Percentiles rank a stretch among this genome's conserved stretches.
These are phyloP conservation scores for Podaxis carcinomalis DNA, from an alignment of 768 basidiomycete genomes.

Conservation along the genomic window DNA sequence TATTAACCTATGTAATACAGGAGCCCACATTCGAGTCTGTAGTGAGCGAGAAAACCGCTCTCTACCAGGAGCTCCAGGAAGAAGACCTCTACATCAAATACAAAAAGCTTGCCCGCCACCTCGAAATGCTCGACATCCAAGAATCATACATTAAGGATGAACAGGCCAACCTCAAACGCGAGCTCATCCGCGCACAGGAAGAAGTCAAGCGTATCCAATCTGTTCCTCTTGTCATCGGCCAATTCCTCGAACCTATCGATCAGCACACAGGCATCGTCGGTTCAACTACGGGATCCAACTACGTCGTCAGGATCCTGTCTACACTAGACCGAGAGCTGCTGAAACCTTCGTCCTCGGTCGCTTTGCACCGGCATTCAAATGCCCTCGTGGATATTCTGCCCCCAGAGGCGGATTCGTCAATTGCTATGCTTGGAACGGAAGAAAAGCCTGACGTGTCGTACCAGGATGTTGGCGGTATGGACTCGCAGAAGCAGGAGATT, in stretches of 20 bases:
- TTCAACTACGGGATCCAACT: conserved; percentile 96
- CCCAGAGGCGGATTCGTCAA: conserved; percentile 97
- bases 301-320: conserved; percentile 94
- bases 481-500: conserved; percentile 97
- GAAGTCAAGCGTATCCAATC: conserved; percentile 99
- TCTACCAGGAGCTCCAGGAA: conserved; percentile 82
- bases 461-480: conserved; percentile 95
- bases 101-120: conserved; percentile 92
- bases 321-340: conserved; percentile 96
- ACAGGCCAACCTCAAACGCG: conserved; percentile 94
- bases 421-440: conserved; percentile 89
- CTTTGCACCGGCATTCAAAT: conserved; percentile 98
- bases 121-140: conserved; percentile 91
- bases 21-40: conserved; percentile 89
- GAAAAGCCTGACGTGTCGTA: conserved; percentile 95
- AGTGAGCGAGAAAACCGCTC: conserved; percentile 82
- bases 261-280: conserved; percentile 96
- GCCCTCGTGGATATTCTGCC: conserved; percentile 97
- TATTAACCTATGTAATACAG: conserved; percentile 32
- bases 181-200: conserved; percentile 97
- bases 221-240: conserved; percentile 97
- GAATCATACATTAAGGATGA: conserved; percentile 99
- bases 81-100: conserved; percentile 97
- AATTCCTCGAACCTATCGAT: conserved; percentile 98
- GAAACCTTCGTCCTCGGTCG: conserved; percentile 96